Conservation (phyloP, 2,329 filamentous ascomycete genomes). For the Parafenestella ontariensis region DNA sequence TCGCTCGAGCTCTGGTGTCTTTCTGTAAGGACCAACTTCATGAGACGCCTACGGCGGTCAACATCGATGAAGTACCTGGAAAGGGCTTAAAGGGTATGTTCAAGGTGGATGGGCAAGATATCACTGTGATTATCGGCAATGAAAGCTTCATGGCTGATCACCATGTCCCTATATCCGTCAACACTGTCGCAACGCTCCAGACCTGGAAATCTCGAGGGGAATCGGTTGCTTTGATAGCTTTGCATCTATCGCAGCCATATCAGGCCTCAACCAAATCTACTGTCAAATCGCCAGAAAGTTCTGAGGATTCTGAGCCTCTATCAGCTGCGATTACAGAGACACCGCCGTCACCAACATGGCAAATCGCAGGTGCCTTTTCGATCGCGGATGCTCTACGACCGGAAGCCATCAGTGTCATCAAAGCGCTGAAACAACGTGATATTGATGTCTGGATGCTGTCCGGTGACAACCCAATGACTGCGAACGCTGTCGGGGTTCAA, state of each 20-base stretch:
- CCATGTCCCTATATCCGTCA: conserved; percentile 35
- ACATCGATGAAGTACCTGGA: conserved; percentile 72
- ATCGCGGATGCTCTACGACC: conserved; percentile 82
- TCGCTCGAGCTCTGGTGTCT: conserved; percentile 72
- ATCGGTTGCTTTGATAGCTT: conserved; percentile 52
- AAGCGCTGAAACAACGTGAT: conserved; percentile 67
- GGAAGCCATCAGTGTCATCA: conserved; percentile 71
- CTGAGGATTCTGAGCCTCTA: background rate
- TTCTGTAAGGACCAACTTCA: conserved; percentile 59
- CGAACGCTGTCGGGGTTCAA: conserved; percentile 75
- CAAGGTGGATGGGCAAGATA: conserved; percentile 35
- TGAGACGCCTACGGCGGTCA: conserved; percentile 28
- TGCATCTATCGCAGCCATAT: conserved; percentile 10
- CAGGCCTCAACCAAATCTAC: background rate
- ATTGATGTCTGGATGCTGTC: conserved; percentile 91
- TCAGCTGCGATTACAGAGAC: conserved; percentile 1
- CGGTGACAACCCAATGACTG: conserved; percentile 87
- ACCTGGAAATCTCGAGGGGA: conserved; percentile 52
- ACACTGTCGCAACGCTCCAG: conserved; percentile 32
- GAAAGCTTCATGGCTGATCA: conserved; percentile 68
- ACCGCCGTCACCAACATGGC: conserved; percentile 30
- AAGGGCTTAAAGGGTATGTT: conserved; percentile 71
- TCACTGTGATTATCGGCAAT: conserved; percentile 71
- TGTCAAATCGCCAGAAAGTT: background rate
- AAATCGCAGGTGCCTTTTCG: conserved; percentile 71